Base-by-base conservation (phyloP, 805 yeast genomes). In the Wickerhamomyces kurtzmanii region DNA sequence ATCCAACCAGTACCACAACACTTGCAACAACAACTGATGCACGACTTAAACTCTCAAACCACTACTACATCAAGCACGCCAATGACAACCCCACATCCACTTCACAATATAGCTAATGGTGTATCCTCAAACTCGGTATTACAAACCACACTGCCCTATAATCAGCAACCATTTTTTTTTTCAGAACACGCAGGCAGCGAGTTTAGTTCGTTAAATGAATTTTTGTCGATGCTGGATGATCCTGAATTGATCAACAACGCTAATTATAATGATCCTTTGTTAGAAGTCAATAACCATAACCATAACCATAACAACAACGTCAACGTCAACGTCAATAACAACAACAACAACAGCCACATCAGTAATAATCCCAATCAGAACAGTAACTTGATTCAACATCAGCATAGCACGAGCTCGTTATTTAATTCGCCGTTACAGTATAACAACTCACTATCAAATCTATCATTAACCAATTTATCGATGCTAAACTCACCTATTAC, bases 151-250 rank as follows among this genome's bases (percentile, higher is more conserved):
- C 10, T 20, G 5, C 22, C 15, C 7, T 36, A 39, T 22, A 43
- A 43, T 22, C 83, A 75, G 33, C 82, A 75, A 37, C 91, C 94
- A 1, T 71, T 80, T 32, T 86, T 86, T 56, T 79, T 74, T 37
- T 81, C 94, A 0, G 95, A 86, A 43, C 93, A 86, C 48, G 94
- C 91, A 0, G 94, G 94, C 3, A 77, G 91, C 13, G 96, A 87
- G 54, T 86, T 87, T 47, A 75, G 85, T 36, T 85, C 95, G 1
- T 60, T 87, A 39, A 85, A 85, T 33, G 96, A 87, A 47, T 87
- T 87, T 43, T 57, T 87, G 29, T 75, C 87, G 2, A 83, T 87
- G 83, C 71, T 87, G 25, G 96, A 87, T 43, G 95, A 86, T 46
- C 82, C 87, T 0, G 82, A 75, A 29, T 56, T 76, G 43, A 75